Conservation (phyloP, 805 yeast genomes). For the Metschnikowia orientalis region DNA sequence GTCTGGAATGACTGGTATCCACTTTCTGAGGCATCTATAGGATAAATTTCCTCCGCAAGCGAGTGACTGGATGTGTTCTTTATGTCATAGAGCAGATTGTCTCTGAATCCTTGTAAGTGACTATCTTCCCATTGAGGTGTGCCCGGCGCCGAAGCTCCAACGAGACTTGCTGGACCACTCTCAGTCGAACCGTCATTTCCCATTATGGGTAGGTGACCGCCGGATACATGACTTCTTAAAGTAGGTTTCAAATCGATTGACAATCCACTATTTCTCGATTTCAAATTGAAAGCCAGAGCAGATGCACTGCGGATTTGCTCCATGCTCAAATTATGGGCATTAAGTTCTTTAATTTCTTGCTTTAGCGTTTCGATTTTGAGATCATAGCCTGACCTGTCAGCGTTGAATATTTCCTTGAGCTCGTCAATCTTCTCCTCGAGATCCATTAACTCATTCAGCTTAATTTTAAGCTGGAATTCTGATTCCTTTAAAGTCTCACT, state of each 20-base stretch:
- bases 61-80: conserved; percentile 18
- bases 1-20: conserved; percentile 8
- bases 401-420: conserved; percentile 27
- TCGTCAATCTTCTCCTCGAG: conserved; percentile 29
- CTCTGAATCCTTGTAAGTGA: not conserved
- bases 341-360: conserved; percentile 12
- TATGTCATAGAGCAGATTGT: conserved; percentile 7
- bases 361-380: conserved; percentile 23
- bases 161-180: not conserved
- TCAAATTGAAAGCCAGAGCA: conserved; percentile 1
- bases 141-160: not conserved
- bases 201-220: no score
- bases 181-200: not conserved
- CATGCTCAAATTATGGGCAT: not conserved
- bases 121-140: conserved; percentile 4
- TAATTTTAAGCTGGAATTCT: conserved; percentile 18
- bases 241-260: conserved; percentile 11
- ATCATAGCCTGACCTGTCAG: conserved; percentile 28
- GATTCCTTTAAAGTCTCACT: conserved; percentile 24
- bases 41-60: conserved; percentile 38
- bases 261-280: conserved; percentile 13
- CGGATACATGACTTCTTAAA: not conserved
- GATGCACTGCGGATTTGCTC: no score
- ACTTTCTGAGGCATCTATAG: conserved; percentile 13
- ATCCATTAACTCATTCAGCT: conserved; percentile 22